A percentile compares a stretch with the other conserved stretches of the same genome.
phyloP scores from a whole-genome alignment of 257 asterid species.

The Pogostemon cablin region DNA sequence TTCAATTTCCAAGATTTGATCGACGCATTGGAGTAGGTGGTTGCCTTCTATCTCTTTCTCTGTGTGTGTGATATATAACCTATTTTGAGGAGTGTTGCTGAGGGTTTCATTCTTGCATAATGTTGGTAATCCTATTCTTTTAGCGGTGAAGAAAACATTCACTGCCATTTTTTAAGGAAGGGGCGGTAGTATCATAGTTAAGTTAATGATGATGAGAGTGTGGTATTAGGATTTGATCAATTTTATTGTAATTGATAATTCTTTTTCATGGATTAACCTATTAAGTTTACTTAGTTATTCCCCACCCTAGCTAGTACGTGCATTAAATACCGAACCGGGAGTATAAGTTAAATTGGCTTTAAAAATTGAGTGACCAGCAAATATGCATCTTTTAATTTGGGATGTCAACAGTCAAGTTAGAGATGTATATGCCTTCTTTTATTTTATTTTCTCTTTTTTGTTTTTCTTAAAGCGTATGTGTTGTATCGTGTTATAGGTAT shows the following conservation, averaged over 20 bases:
- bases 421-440: no score
- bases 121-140: not conserved
- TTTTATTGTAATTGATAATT: not conserved
- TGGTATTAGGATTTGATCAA: not conserved
- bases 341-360: not conserved
- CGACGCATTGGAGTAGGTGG: slow-evolving; percentile 55
- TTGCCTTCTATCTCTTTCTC: not conserved
- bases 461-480: no score
- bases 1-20: slow-evolving; percentile 73
- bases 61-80: no score
- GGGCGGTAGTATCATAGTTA: not conserved
- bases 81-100: not conserved
- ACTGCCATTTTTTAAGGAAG: not conserved
- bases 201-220: not conserved
- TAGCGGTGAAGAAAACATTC: not conserved
- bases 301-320: no score
- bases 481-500: no score
- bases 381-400: no score
- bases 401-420: no score
- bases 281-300: no score
- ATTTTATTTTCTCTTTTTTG: no score
- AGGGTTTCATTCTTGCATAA: slow-evolving; percentile 2
- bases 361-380: no score
- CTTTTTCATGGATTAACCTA: no score
- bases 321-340: slow-evolving; percentile 27